phyloP scores from a whole-genome alignment of 208 protist genomes.

The Acanthamoeba triangularis region DNA sequence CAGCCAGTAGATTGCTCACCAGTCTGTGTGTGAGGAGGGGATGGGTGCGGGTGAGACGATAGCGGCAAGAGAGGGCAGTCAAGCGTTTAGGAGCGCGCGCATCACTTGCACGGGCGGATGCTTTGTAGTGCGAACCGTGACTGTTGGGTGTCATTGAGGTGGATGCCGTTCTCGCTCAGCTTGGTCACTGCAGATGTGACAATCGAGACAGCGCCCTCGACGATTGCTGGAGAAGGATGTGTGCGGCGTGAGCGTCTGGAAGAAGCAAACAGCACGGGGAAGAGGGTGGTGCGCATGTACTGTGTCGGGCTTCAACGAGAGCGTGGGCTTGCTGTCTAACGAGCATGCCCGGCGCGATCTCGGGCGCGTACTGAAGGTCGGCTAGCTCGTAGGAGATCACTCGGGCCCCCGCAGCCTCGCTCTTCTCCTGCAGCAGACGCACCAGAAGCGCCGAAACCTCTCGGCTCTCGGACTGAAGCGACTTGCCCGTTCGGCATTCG shows the following conservation, averaged over 20 bases:
- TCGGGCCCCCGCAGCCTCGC: neutral
- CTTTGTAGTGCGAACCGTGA: neutral
- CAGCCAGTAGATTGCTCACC: slow-evolving; percentile 28
- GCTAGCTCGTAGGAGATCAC: slow-evolving; percentile 67
- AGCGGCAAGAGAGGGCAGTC: no score
- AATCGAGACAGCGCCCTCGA: neutral
- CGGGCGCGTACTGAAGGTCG: slow-evolving; percentile 70
- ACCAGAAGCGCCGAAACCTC: slow-evolving; percentile 13
- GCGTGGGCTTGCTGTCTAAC: slow-evolving; percentile 56
- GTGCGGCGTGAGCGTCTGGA: no score
- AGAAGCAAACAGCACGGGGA: no score
- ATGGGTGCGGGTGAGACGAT: no score
- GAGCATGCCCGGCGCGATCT: slow-evolving; percentile 71
- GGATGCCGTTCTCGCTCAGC: slow-evolving; percentile 21
- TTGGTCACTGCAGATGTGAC: neutral
- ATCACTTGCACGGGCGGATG: no score
- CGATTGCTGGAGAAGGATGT: neutral
- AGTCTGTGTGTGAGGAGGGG: no score
- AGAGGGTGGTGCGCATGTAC: neutral
- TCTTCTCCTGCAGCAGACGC: slow-evolving; percentile 10
- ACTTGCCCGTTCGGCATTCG: slow-evolving; percentile 18
- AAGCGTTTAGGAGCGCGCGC: no score
- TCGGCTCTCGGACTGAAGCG: slow-evolving; percentile 35
- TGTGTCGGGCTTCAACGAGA: slow-evolving; percentile 58
- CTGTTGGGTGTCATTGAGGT: neutral